Evolutionary conservation across 1,139 yeast genomes (phyloP).

Genomic region (Meyerozyma elateridarum): DNA sequence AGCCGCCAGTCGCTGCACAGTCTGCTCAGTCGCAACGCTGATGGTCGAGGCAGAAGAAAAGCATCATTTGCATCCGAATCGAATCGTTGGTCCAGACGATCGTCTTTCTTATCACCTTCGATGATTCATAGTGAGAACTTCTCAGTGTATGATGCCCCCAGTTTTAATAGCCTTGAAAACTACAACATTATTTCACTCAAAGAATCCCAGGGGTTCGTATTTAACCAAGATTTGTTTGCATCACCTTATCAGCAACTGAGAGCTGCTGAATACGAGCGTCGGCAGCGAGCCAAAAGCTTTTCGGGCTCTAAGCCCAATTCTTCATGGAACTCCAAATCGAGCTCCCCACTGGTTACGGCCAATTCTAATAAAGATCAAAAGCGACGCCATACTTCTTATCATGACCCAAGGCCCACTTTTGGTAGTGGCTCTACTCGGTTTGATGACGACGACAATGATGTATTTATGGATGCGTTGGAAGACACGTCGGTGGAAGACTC

Average conservation of each 20-base stretch:
- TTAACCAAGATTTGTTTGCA: constrained; percentile 73
- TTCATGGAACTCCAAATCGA: constrained; percentile 11
- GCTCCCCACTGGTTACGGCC: constrained; percentile 6
- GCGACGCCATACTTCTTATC: constrained; percentile 8
- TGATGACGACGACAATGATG: constrained; percentile 11
- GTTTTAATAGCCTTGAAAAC: constrained; percentile 24
- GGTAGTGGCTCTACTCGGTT: constrained; percentile 3
- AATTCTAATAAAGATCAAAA: constrained; percentile 8
- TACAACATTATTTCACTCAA: constrained; percentile 45
- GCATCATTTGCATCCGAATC: constrained; percentile 46
- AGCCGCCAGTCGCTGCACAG: too few species aligned
- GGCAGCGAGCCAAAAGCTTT: constrained; percentile 23
- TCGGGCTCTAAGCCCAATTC: constrained; percentile 10
- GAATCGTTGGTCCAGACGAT: constrained; percentile 55
- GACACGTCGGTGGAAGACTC: neutral
- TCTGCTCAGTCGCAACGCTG: too few species aligned
- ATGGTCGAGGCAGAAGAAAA: too few species aligned
- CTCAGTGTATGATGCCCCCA: constrained; percentile 49
- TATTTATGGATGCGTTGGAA: constrained; percentile 2
- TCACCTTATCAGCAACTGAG: constrained; percentile 58
- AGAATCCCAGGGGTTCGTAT: constrained; percentile 69
- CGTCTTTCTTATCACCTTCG: constrained; percentile 54
- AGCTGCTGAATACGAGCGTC: constrained; percentile 38
- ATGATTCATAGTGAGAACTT: constrained; percentile 62
- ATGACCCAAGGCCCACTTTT: constrained; percentile 4